Conservation (phyloP, 2,329 filamentous ascomycete genomes). For the Exophiala oligosperma region DNA sequence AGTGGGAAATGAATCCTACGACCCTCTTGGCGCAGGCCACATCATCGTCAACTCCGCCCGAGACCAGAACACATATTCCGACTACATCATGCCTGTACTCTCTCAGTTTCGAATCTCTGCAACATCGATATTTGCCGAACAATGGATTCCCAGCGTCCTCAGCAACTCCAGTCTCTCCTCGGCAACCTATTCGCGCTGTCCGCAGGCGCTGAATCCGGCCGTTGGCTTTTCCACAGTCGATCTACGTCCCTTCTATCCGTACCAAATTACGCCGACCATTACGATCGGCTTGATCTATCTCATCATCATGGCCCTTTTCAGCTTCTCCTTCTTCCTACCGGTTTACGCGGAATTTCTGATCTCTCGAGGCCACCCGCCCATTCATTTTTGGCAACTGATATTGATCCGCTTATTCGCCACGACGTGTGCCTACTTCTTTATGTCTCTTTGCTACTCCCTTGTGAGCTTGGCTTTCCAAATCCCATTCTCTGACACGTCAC, state of each 20-base stretch:
- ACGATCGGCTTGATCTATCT: constrained; percentile 66
- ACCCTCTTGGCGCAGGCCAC: constrained; percentile 60
- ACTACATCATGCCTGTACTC: constrained; percentile 56
- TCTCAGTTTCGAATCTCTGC: constrained; percentile 49
- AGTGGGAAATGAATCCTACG: constrained; percentile 59
- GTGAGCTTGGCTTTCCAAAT: constrained; percentile 64
- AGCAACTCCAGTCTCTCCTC: constrained; percentile 37
- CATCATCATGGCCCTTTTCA: constrained; percentile 68
- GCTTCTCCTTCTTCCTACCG: constrained; percentile 64
- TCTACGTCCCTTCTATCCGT: constrained; percentile 59
- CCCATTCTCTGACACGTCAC: constrained; percentile 55
- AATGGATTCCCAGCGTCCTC: constrained; percentile 38
- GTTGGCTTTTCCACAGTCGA: constrained; percentile 59
- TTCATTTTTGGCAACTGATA: constrained; percentile 60
- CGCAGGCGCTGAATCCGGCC: constrained; percentile 57
- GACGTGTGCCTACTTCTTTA: constrained; percentile 59
- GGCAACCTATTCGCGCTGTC: constrained; percentile 46
- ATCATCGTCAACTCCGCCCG: constrained; percentile 57
- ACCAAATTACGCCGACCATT: constrained; percentile 57
- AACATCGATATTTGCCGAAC: constrained; percentile 48
- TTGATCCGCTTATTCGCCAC: constrained; percentile 45
- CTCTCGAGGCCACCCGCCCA: constrained; percentile 55
- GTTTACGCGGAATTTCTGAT: constrained; percentile 58
- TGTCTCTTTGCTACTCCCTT: constrained; percentile 64
- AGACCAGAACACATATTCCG: constrained; percentile 56